These are phyloP conservation scores for Penicillium brevicompactum DNA, from an alignment of 2,329 filamentous ascomycete genomes.

Conservation along the genomic window DNA sequence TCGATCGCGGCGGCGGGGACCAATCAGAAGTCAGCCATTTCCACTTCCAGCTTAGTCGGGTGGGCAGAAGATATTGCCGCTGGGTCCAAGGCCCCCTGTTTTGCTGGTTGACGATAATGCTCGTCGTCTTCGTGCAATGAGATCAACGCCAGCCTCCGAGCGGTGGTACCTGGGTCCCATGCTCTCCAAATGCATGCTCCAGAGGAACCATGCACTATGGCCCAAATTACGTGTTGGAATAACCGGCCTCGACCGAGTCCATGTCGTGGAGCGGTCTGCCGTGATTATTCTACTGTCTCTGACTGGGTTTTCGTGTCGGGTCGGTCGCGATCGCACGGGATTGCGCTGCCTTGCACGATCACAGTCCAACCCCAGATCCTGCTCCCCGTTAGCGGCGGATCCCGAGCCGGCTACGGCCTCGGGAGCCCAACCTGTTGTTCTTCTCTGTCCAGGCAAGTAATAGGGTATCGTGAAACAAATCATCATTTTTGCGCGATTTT, in stretches of 20 bases:
- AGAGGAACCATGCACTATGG: neutral
- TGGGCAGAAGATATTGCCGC: conserved; percentile 39
- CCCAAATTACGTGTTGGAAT: neutral
- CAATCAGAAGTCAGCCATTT: conserved; percentile 27
- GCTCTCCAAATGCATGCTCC: neutral
- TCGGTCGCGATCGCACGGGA: conserved; percentile 7
- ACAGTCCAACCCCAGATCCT: conserved; percentile 24
- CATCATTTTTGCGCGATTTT: conserved; percentile 22
- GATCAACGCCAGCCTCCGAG: conserved; percentile 12
- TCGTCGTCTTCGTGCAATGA: conserved; percentile 13
- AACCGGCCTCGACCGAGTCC: neutral
- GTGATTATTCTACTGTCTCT: neutral
- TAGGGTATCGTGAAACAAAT: conserved; percentile 6
- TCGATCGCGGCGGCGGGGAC: conserved; percentile 23
- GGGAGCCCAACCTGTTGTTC: conserved; percentile 7
- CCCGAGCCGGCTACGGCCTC: conserved; percentile 25
- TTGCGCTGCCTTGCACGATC: conserved; percentile 1
- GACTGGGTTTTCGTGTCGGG: neutral
- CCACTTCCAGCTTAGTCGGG: conserved; percentile 17
- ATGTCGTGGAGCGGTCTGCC: conserved; percentile 1
- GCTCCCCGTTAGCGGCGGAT: conserved; percentile 27
- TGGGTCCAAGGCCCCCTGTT: conserved; percentile 20
- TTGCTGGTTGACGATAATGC: conserved; percentile 17
- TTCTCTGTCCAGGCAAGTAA: too few relatives aligned
- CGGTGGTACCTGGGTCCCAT: conserved; percentile 9